Evolutionary conservation across 352 stramenopile genomes (phyloP), one percentile per base, ranked within the genome.

Genomic region (Globisporangium camurandrum): DNA sequence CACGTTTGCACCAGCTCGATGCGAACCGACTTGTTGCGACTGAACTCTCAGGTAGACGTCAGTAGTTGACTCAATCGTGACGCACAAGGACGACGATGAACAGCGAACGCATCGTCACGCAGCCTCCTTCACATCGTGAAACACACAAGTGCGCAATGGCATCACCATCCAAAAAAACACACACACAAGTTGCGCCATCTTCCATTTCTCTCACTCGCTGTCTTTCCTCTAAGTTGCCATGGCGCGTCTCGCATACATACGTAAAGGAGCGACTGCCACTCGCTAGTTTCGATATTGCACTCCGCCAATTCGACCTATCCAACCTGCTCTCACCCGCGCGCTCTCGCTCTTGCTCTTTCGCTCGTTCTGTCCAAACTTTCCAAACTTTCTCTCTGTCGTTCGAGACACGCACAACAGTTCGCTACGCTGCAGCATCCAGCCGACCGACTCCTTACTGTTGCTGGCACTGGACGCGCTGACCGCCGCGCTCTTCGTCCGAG

Each of bases 401-500:
- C 28, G 39, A 20, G 46, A 38, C 24, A 38, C 11, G 4, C n/a
- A n/a, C n/a, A n/a, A n/a, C n/a, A 38, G 33, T 11, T 38, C 33
- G 3, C 33, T 20, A n/a, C n/a, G n/a, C n/a, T n/a, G n/a, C n/a
- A n/a, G n/a, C n/a, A n/a, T n/a, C n/a, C n/a, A n/a, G n/a, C n/a
- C n/a, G n/a, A n/a, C n/a, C n/a, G n/a, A n/a, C n/a, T 33, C 51
- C 64, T 86, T 92, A 95, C 72, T 95, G 84, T 67, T 90, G 77
- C 71, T 95, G 81, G 75, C 84, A 95, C 62, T 92, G 76, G 57
- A 95, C 84, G 49, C 81, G 81, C 65, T 86, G 81, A 36, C 87
- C 82, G 41, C 95, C 89, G 51, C 88, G 88, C 56, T 98, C 91
- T 33, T 96, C 90, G 60, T 98, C 93, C 63, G 95, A 97, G 49